Percentiles rank a stretch among this genome's conserved stretches.
Evolutionary conservation across 306 rosid species (phyloP).

Genomic region (Potentilla sterilis): DNA sequence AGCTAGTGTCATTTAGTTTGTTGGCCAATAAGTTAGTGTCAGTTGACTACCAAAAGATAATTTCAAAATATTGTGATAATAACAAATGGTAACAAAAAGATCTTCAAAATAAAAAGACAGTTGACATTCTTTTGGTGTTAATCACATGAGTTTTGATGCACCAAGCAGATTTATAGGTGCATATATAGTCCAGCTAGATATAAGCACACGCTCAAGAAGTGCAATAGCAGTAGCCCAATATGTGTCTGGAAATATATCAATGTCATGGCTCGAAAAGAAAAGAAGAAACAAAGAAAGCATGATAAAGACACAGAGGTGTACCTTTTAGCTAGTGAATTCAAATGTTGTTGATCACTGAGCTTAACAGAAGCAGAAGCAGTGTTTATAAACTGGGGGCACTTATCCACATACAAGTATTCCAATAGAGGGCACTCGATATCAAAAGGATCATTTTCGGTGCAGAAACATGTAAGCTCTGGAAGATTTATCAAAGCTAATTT

Average conservation of each 20-base stretch:
- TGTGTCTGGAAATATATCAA: no score
- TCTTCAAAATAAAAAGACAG: no score
- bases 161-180: no score
- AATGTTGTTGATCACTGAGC: not conserved
- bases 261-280: no score
- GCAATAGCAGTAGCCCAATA: no score
- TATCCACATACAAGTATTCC: not conserved
- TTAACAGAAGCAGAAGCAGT: not conserved
- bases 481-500: not conserved
- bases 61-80: not conserved
- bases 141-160: no score
- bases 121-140: not conserved
- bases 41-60: not conserved
- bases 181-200: no score
- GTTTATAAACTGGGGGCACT: not conserved
- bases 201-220: not conserved
- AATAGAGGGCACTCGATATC: slow-evolving; percentile 7
- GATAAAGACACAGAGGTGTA: no score
- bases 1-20: not conserved
- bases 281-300: no score
- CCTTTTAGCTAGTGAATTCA: no score
- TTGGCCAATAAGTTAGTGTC: not conserved
- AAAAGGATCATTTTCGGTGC: not conserved
- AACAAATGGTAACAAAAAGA: no score
- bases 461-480: not conserved